A percentile compares a stretch with the other conserved stretches of the same genome.
phyloP scores from a whole-genome alignment of 192 early-diverging fungal species.

The Dimargaris cristalligena region DNA sequence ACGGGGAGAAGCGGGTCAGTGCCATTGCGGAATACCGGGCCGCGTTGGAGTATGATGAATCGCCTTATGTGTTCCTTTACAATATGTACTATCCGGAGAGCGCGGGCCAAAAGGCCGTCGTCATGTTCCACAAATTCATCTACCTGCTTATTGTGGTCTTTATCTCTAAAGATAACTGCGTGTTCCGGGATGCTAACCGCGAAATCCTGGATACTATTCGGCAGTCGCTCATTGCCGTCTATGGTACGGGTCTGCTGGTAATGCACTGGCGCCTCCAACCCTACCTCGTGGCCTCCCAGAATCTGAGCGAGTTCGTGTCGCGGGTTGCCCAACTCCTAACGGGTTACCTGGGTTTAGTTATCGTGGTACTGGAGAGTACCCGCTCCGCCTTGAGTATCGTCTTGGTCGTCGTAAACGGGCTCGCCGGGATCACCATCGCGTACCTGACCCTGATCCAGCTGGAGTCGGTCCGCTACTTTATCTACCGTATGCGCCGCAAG shows the following conservation, averaged over 20 bases:
- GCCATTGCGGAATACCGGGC: slow-evolving; percentile 23
- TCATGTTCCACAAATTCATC: slow-evolving; percentile 37
- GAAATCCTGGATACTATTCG: slow-evolving; percentile 30
- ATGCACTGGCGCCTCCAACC: slow-evolving; percentile 37
- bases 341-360: slow-evolving; percentile 33
- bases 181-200: slow-evolving; percentile 26
- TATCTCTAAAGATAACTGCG: slow-evolving; percentile 45
- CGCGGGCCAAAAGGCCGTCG: slow-evolving; percentile 33
- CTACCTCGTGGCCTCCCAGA: slow-evolving; percentile 38
- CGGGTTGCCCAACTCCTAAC: slow-evolving; percentile 25
- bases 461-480: slow-evolving; percentile 20
- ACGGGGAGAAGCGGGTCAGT: slow-evolving; percentile 17
- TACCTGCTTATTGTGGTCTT: slow-evolving; percentile 26
- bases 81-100: slow-evolving; percentile 28
- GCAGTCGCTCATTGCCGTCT: slow-evolving; percentile 26
- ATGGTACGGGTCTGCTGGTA: slow-evolving; percentile 31
- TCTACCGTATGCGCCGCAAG: slow-evolving; percentile 26
- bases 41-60: slow-evolving; percentile 33
- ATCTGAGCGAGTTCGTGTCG: slow-evolving; percentile 29
- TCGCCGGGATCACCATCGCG: slow-evolving; percentile 23
- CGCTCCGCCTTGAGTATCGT: slow-evolving; percentile 26
- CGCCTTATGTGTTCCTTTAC: slow-evolving; percentile 43
- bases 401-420: slow-evolving; percentile 20
- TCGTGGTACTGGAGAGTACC: slow-evolving; percentile 28
- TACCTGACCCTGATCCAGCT: slow-evolving; percentile 24